Evolutionary conservation across 2,329 filamentous ascomycete genomes (phyloP), one percentile per base, ranked within the genome.

Genomic region (Xylariaceae sp.): DNA sequence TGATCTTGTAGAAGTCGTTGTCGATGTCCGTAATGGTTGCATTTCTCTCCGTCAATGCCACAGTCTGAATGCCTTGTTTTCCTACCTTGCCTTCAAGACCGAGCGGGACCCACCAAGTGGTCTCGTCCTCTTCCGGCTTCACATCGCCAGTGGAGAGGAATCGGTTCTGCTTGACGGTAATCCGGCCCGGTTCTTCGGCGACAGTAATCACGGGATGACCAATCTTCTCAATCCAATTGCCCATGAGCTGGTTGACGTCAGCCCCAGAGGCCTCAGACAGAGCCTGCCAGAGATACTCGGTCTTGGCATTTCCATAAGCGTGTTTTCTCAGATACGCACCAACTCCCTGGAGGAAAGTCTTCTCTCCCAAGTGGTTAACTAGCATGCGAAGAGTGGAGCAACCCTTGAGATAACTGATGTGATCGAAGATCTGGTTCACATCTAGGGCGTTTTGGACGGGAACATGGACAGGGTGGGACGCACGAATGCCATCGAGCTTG

Each of bases 311-410:
- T 72, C 89, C 86, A 71, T 96, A 97, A 59, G 88, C 86, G 74
- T 99, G 89, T 54, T 87, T 84, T 75, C 92, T 92, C 60, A 99
- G 83, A 75, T 99, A 99, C 68, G 88, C 85, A 15, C 90, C 87
- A 53, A 99, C 92, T 67, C 94, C 94, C 71, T 89, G 87, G 55
- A 99, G 80, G 81, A 99, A 99, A 1, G 85, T 89, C 69, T 96
- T 86, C 55, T 89, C 87, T 11, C 92, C 92, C 15, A 99, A 84
- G 74, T 97, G 90, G 69, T 88, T 88, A 67, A 91, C 93, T 68
- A 99, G 77, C 94, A 99, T 99, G 71, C 94, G 89, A 71, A 99
- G 94, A 61, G 94, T 90, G 1, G 93, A 96, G 77, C 91, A 96
- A 42, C 94, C 94, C 78, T 99, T 97, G 63, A 95, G 81, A 73